Evolutionary conservation across 2,329 filamentous ascomycete species (phyloP), one percentile per base, ranked within the genome.

Genomic region (Xylariaceae sp.): DNA sequence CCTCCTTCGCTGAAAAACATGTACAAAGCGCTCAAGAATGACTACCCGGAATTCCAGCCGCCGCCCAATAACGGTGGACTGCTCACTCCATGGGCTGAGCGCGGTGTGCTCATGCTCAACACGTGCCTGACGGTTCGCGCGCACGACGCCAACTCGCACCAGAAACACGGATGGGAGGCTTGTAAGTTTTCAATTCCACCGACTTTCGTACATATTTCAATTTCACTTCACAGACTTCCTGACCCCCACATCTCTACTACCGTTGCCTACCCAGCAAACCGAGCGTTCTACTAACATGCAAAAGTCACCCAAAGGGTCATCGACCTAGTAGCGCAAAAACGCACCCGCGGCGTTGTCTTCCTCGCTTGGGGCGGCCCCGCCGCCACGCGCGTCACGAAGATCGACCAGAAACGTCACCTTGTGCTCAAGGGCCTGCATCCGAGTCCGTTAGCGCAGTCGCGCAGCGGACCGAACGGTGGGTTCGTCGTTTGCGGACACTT

Each of bases 231-330:
- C n/a, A n/a, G n/a, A n/a, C n/a, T n/a, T n/a, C n/a, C n/a, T n/a
- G n/a, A n/a, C n/a, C n/a, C n/a, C n/a, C n/a, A n/a, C n/a, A n/a
- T n/a, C n/a, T n/a, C n/a, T n/a, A n/a, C n/a, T n/a, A n/a, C n/a
- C n/a, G n/a, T n/a, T n/a, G n/a, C n/a, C n/a, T n/a, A n/a, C n/a
- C n/a, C n/a, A n/a, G n/a, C n/a, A n/a, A n/a, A n/a, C n/a, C n/a
- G n/a, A n/a, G n/a, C n/a, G n/a, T n/a, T n/a, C n/a, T n/a, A n/a
- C n/a, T n/a, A n/a, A n/a, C n/a, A n/a, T n/a, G n/a, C n/a, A n/a
- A n/a, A n/a, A n/a, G 88, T 98, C 63, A 98, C 92, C 17, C 91
- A 96, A 63, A 87, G 83, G 53, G 85, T 93, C 34, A 94, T 98
- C 52, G 90, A 97, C 55, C 77, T 87, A 0, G 88, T 97, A 2